Percentiles rank a stretch among this genome's conserved stretches.
Evolutionary conservation across 192 early-diverging fungal species (phyloP).

Genomic region (Backusella tarrabulga): DNA sequence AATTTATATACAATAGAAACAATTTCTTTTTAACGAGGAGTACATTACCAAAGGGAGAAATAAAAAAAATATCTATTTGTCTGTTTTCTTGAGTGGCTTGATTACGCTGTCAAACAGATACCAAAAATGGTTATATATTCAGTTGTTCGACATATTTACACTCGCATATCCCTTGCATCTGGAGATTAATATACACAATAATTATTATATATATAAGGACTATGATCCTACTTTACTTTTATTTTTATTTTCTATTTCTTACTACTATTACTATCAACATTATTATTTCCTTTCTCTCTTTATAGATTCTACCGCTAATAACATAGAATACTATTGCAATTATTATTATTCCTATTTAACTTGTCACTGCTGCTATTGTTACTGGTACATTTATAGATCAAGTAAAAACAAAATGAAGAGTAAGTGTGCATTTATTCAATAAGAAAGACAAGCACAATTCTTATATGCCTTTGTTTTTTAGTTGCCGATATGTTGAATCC

Average conservation of each 20-base stretch:
- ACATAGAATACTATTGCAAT: not conserved
- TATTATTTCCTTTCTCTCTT: not conserved
- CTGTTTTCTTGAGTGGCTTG: constrained; percentile 11
- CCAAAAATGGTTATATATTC: constrained; percentile 13
- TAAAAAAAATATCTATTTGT: not conserved
- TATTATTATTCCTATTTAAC: not conserved
- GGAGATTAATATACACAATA: not conserved
- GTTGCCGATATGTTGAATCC: constrained; percentile 27
- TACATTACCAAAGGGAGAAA: constrained; percentile 15
- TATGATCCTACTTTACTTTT: not conserved
- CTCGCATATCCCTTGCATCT: constrained; percentile 3
- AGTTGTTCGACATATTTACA: constrained; percentile 9
- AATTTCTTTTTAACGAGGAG: constrained; percentile 2
- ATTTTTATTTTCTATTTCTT: not conserved
- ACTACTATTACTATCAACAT: not conserved
- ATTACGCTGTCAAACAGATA: constrained; percentile 13
- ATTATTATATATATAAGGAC: not conserved
- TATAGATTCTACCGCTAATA: not conserved
- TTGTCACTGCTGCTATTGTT: not conserved
- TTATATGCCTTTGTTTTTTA: constrained; percentile 4
- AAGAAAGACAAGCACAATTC: not conserved
- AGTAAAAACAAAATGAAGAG: constrained; percentile 5
- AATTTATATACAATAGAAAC: not conserved
- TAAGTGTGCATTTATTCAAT: not conserved
- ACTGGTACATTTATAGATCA: not conserved